These are phyloP conservation scores for Pyrenophora graminea DNA, from an alignment of 2,329 filamentous ascomycete species.

Conservation along the genomic window DNA sequence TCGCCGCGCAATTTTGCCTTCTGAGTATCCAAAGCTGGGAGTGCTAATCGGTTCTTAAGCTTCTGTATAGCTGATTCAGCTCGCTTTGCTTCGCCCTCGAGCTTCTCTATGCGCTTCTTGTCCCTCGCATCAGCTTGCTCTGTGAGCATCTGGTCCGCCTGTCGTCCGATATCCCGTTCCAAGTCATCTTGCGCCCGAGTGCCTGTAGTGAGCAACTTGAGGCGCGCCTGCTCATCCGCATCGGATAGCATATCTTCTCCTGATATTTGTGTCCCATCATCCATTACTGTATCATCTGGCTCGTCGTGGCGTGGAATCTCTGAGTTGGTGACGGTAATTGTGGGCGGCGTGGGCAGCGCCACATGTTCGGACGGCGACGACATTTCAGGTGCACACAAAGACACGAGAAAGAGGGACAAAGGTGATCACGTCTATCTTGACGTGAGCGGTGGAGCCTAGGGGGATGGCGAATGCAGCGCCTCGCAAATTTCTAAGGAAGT, in stretches of 20 bases:
- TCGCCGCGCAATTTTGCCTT: slow-evolving; percentile 66
- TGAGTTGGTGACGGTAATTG: slow-evolving; percentile 9
- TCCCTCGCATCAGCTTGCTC: slow-evolving; percentile 68
- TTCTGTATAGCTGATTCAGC: slow-evolving; percentile 68
- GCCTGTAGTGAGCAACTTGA: slow-evolving; percentile 45
- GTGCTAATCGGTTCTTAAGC: slow-evolving; percentile 60
- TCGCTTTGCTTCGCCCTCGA: slow-evolving; percentile 56
- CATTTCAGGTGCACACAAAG: slow-evolving; percentile 11
- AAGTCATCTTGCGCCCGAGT: slow-evolving; percentile 84
- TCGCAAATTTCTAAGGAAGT: slow-evolving; percentile 3
- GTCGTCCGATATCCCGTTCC: slow-evolving; percentile 78
- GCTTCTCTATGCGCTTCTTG: slow-evolving; percentile 65
- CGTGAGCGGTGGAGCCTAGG: background rate
- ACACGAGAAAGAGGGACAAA: background rate
- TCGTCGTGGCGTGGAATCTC: slow-evolving; percentile 13
- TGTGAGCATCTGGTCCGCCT: slow-evolving; percentile 64
- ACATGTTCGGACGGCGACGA: slow-evolving; percentile 11
- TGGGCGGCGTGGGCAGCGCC: slow-evolving; percentile 16
- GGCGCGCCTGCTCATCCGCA: slow-evolving; percentile 48
- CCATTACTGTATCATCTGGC: slow-evolving; percentile 6
- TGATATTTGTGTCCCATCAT: slow-evolving; percentile 14
- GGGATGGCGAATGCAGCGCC: background rate
- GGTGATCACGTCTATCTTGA: background rate
- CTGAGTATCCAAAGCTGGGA: slow-evolving; percentile 59
- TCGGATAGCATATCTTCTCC: slow-evolving; percentile 34